phyloP scores from a whole-genome alignment of 306 rosid species.

The Abrus pulchellus region DNA sequence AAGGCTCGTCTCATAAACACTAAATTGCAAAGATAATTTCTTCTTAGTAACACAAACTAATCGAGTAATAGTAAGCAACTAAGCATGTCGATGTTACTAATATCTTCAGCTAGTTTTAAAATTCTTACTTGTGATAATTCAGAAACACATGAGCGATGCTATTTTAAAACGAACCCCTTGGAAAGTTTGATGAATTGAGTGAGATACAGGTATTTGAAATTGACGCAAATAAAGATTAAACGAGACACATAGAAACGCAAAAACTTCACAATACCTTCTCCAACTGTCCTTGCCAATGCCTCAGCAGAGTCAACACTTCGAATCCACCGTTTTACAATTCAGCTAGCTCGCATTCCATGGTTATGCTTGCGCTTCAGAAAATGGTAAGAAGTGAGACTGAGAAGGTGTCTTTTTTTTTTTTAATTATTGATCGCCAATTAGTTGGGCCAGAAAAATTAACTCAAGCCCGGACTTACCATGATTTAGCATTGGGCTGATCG shows the following conservation, averaged over 20 bases:
- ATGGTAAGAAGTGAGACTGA: too few species aligned
- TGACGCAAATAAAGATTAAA: neutral
- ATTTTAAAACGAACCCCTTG: neutral
- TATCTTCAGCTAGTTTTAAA: constrained; percentile 1
- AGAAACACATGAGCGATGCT: neutral
- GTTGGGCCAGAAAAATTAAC: too few species aligned
- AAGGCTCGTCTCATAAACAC: neutral
- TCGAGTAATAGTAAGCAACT: neutral
- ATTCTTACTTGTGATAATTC: neutral
- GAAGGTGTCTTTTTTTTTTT: too few species aligned
- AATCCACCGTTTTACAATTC: too few species aligned
- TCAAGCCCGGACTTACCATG: too few species aligned
- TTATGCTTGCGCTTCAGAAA: too few species aligned
- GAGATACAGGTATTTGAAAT: neutral
- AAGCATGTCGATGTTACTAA: neutral
- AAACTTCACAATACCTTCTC: neutral
- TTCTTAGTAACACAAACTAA: neutral
- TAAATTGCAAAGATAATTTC: constrained; percentile 4
- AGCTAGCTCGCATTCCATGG: too few species aligned
- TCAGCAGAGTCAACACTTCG: too few species aligned
- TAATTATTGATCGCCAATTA: too few species aligned
- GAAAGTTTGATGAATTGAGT: neutral
- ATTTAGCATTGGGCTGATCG: too few species aligned
- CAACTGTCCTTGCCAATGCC: neutral
- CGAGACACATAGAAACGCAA: neutral